Percentiles rank a stretch among this genome's conserved stretches.
Conservation (phyloP, 163 green algal genomes). For the Chlorella variabilis region DNA sequence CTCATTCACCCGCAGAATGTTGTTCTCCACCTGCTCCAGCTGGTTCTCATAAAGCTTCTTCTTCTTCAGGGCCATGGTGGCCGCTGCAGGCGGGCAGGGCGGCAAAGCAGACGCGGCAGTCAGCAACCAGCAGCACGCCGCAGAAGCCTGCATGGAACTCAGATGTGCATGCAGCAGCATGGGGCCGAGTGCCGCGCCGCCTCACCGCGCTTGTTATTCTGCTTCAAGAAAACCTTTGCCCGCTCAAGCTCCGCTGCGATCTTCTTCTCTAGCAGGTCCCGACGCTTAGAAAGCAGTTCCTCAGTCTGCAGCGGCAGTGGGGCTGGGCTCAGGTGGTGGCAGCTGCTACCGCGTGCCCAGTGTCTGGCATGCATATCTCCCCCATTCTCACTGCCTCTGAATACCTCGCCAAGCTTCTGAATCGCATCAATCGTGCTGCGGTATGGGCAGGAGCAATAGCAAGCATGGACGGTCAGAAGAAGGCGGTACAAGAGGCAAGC, state of each 20-base stretch:
- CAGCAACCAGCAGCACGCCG: background rate
- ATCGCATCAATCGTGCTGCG: constrained; percentile 79
- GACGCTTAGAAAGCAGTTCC: constrained; percentile 93
- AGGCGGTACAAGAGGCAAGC: no score
- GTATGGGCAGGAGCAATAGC: no score
- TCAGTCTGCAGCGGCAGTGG: constrained; percentile 72
- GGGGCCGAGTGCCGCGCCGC: background rate
- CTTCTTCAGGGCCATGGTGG: constrained; percentile 83
- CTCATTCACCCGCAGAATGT: constrained; percentile 91
- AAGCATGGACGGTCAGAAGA: no score
- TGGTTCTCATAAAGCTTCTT: constrained; percentile 84
- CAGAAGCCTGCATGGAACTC: no score
- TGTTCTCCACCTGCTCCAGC: constrained; percentile 80
- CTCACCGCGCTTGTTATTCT: constrained; percentile 90
- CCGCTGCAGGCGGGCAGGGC: constrained; percentile 45
- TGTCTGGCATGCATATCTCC: no score
- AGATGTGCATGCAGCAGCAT: no score
- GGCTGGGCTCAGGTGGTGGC: background rate
- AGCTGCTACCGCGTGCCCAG: background rate
- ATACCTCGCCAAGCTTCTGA: constrained; percentile 78
- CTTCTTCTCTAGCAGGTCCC: constrained; percentile 89
- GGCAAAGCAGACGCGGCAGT: background rate
- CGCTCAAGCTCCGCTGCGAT: constrained; percentile 87
- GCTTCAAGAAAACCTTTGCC: constrained; percentile 81
- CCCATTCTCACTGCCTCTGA: no score